Evolutionary conservation across 2,329 filamentous ascomycete species (phyloP).

Genomic region (Rutstroemia sydowiana): DNA sequence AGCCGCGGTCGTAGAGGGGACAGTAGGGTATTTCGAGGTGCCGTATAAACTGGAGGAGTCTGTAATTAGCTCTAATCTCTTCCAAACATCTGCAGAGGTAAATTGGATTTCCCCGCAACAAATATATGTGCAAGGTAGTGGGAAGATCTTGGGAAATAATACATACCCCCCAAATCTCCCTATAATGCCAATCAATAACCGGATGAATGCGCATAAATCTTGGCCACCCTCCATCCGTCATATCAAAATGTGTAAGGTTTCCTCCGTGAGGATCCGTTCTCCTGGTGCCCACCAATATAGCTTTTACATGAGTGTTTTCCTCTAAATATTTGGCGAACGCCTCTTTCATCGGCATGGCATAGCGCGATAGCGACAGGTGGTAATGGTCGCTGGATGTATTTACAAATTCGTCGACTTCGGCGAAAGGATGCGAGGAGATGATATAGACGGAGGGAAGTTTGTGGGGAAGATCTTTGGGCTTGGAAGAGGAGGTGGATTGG

Average conservation of each 20-base stretch:
- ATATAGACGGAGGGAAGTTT: slow-evolving; percentile 79
- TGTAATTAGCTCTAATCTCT: too few relatives aligned
- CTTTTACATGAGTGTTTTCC: slow-evolving; percentile 57
- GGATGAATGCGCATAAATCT: slow-evolving; percentile 88
- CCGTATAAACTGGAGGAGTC: slow-evolving; percentile 61
- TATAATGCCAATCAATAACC: slow-evolving; percentile 95
- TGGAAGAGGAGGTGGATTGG: slow-evolving; percentile 54
- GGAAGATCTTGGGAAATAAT: neutral
- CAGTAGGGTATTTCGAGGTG: slow-evolving; percentile 79
- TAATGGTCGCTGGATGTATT: slow-evolving; percentile 57
- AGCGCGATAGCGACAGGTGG: slow-evolving; percentile 67
- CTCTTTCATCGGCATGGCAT: slow-evolving; percentile 70
- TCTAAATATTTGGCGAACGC: slow-evolving; percentile 72
- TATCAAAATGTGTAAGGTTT: slow-evolving; percentile 71
- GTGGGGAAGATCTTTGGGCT: slow-evolving; percentile 3
- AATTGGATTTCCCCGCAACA: too few relatives aligned
- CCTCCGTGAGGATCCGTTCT: slow-evolving; percentile 88
- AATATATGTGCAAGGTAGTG: neutral
- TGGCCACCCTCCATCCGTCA: slow-evolving; percentile 86
- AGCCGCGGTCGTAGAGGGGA: slow-evolving; percentile 77
- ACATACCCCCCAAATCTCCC: slow-evolving; percentile 85
- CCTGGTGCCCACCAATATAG: slow-evolving; percentile 81
- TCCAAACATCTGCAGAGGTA: too few relatives aligned
- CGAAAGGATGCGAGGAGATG: slow-evolving; percentile 74
- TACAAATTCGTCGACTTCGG: slow-evolving; percentile 82